Evolutionary conservation across 495 filamentous ascomycete species (phyloP).

Genomic region (Neurospora sp.): DNA sequence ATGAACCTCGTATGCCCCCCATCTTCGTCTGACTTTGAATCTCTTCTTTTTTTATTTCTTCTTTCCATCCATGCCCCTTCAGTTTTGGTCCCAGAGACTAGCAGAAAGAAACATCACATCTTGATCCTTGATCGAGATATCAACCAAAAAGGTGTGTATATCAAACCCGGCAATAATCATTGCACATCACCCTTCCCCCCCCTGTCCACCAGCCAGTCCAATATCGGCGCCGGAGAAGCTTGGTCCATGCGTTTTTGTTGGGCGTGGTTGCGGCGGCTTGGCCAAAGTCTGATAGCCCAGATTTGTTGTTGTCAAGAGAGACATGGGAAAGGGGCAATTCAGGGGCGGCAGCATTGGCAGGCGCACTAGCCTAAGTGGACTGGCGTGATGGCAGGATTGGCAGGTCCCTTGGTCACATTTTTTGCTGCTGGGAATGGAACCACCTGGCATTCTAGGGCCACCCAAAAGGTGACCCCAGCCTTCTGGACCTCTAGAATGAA

Average conservation of each 20-base stretch:
- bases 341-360: background rate
- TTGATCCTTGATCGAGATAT: background rate
- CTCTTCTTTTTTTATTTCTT: background rate
- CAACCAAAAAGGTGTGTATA: background rate
- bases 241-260: background rate
- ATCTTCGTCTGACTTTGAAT: background rate
- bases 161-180: background rate
- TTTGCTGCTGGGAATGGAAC: background rate
- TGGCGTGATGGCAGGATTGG: background rate
- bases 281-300: background rate
- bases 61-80: background rate
- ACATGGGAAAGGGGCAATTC: background rate
- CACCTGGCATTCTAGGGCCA: background rate
- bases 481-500: background rate
- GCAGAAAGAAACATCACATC: background rate
- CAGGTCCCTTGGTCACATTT: background rate
- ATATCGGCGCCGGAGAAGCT: background rate
- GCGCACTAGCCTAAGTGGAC: background rate
- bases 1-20: background rate
- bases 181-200: background rate
- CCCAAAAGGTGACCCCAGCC: background rate
- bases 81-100: background rate
- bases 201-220: background rate
- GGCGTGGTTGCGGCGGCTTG: background rate
- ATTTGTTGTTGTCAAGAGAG: background rate